phyloP scores from a whole-genome alignment of 1,284 basidiomycete genomes.

The Paramarasmius palmivorus region DNA sequence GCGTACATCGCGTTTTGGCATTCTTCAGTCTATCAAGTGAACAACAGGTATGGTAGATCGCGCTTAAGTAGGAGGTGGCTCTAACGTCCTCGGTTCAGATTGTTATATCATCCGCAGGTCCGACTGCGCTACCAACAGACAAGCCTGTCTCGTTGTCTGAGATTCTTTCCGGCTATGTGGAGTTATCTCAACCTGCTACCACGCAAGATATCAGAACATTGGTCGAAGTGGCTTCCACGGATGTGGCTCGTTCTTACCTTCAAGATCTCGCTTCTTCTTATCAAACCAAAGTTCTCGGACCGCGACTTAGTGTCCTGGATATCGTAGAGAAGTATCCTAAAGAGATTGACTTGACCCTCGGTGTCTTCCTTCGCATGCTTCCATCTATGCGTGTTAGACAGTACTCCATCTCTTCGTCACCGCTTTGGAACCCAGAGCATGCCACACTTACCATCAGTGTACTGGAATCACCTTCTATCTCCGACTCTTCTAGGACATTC shows the following conservation, averaged over 20 bases:
- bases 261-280: slow-evolving; percentile 31
- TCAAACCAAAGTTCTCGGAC: slow-evolving; percentile 34
- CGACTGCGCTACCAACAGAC: slow-evolving; percentile 42
- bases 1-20: slow-evolving; percentile 39
- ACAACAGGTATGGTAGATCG: slow-evolving; percentile 32
- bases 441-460: slow-evolving; percentile 50
- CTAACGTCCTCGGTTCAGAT: slow-evolving; percentile 26
- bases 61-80: not conserved
- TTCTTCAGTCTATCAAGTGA: slow-evolving; percentile 40
- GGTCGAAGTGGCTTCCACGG: slow-evolving; percentile 18
- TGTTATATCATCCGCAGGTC: slow-evolving; percentile 36
- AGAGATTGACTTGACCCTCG: slow-evolving; percentile 40
- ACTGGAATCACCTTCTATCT: slow-evolving; percentile 34
- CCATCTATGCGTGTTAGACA: slow-evolving; percentile 51
- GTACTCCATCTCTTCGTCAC: slow-evolving; percentile 57
- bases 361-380: slow-evolving; percentile 41
- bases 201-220: slow-evolving; percentile 36
- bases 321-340: slow-evolving; percentile 40
- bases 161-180: slow-evolving; percentile 45
- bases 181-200: slow-evolving; percentile 47
- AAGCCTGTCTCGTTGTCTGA: slow-evolving; percentile 35
- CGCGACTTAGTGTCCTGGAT: slow-evolving; percentile 44
- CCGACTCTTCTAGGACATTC: slow-evolving; percentile 34
- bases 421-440: slow-evolving; percentile 43
- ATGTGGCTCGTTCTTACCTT: slow-evolving; percentile 24